Evolutionary conservation across 768 basidiomycete genomes (phyloP).

Genomic region (Hericium coralloides): DNA sequence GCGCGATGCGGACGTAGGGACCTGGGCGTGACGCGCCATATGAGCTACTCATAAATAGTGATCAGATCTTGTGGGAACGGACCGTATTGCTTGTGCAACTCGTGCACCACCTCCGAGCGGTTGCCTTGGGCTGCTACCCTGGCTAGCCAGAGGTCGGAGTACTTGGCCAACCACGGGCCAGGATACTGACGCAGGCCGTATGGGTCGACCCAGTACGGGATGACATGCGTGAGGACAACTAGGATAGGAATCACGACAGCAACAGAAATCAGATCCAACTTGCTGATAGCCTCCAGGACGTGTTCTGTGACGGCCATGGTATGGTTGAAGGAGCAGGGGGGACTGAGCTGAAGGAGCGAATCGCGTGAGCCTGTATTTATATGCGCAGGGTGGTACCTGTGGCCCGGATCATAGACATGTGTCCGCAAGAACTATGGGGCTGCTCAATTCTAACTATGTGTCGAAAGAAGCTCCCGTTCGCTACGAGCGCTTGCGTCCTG

Average conservation of each 20-base stretch:
- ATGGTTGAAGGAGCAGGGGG: background rate
- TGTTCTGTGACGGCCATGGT: constrained; percentile 2
- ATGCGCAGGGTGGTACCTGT: too few relatives aligned
- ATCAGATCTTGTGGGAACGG: background rate
- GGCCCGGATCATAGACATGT: too few relatives aligned
- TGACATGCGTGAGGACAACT: constrained; percentile 20
- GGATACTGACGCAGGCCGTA: constrained; percentile 25
- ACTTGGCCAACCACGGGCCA: constrained; percentile 31
- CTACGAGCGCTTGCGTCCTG: too few relatives aligned
- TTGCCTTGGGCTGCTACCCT: constrained; percentile 25
- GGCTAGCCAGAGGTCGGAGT: constrained; percentile 31
- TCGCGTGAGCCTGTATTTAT: too few relatives aligned
- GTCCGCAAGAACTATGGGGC: too few relatives aligned
- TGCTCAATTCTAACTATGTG: too few relatives aligned
- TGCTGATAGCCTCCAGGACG: background rate
- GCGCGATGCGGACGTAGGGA: constrained; percentile 33
- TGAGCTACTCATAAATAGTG: background rate
- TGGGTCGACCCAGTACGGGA: constrained; percentile 26
- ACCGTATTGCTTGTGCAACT: constrained; percentile 35
- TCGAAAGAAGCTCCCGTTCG: too few relatives aligned
- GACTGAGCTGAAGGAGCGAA: too few relatives aligned
- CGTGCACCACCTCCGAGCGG: constrained; percentile 27
- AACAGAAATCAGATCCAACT: background rate
- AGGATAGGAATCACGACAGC: constrained; percentile 6
- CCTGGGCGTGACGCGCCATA: constrained; percentile 15